Conservation (phyloP, 352 stramenopile genomes). For the Pythium myriotylum region DNA sequence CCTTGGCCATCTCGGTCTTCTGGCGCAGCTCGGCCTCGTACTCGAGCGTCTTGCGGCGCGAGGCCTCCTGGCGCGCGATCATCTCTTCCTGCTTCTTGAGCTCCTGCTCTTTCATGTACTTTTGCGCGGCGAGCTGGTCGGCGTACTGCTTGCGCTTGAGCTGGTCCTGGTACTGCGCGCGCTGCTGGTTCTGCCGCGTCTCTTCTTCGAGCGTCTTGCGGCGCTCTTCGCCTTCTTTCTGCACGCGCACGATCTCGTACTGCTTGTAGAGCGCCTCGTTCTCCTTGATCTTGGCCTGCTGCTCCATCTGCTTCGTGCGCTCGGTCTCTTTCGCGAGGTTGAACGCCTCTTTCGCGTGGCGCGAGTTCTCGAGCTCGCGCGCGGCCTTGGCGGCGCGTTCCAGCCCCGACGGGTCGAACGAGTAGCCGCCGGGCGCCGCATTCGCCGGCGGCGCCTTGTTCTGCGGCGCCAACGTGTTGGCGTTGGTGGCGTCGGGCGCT, state of each 20-base stretch:
- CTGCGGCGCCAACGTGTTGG: conserved; percentile 34
- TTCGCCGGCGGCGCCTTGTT: conserved; percentile 32
- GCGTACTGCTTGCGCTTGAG: conserved; percentile 98
- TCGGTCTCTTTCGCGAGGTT: conserved; percentile 96
- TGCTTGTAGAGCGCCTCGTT: conserved; percentile 93
- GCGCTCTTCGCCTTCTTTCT: conserved; percentile 96
- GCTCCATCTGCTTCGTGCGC: conserved; percentile 94
- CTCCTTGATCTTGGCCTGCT: conserved; percentile 91
- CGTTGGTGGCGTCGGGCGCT: conserved; percentile 25
- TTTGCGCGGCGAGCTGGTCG: conserved; percentile 96
- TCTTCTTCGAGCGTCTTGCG: conserved; percentile 97
- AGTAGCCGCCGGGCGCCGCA: conserved; percentile 61
- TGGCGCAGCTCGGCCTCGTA: conserved; percentile 96
- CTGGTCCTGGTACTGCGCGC: conserved; percentile 98
- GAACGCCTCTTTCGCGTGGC: conserved; percentile 94
- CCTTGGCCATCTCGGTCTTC: conserved; percentile 95
- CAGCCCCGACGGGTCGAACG: conserved; percentile 96
- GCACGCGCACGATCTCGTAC: conserved; percentile 94
- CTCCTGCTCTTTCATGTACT: conserved; percentile 96
- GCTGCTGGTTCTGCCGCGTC: conserved; percentile 96
- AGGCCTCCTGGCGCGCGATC: conserved; percentile 94
- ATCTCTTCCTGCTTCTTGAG: conserved; percentile 99
- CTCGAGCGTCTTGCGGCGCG: conserved; percentile 96
- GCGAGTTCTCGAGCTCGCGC: conserved; percentile 95
- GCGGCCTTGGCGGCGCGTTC: conserved; percentile 98